phyloP scores from a whole-genome alignment of 129 eudicot genomes.

The Escallonia rubra region DNA sequence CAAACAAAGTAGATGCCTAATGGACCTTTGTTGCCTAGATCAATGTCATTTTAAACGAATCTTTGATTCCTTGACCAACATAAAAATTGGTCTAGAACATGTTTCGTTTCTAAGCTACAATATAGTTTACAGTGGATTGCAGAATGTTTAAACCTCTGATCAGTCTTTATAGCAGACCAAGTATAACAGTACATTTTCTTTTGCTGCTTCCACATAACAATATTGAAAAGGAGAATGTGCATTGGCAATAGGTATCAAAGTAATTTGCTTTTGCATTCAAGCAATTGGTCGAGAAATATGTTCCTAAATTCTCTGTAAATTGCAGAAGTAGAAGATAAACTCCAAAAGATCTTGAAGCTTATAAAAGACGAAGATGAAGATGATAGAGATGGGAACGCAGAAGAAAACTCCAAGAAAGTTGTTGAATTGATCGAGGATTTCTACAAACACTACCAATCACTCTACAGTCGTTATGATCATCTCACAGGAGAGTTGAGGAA shows the following conservation, averaged over 20 bases:
- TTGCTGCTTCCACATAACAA: neutral
- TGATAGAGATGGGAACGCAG: constrained; percentile 26
- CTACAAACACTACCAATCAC: constrained; percentile 71
- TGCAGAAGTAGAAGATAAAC: constrained; percentile 72
- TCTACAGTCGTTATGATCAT: constrained; percentile 67
- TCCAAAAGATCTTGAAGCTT: constrained; percentile 56
- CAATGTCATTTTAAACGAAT: neutral
- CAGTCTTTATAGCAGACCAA: too few species aligned
- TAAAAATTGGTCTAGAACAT: too few species aligned
- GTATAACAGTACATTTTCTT: too few species aligned
- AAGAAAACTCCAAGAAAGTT: constrained; percentile 24
- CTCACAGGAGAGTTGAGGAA: constrained; percentile 69
- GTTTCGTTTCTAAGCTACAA: too few species aligned
- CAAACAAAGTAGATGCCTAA: neutral
- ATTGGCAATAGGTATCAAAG: neutral
- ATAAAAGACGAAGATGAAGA: constrained; percentile 49
- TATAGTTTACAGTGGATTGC: too few species aligned
- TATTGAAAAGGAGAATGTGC: neutral
- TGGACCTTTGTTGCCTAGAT: neutral
- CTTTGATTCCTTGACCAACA: neutral
- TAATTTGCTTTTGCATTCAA: neutral
- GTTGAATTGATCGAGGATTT: constrained; percentile 57
- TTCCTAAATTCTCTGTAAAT: constrained; percentile 6
- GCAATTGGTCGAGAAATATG: neutral
- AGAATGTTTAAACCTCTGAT: too few species aligned